Percentiles rank a stretch among this genome's conserved stretches.
phyloP scores from a whole-genome alignment of 1,139 yeast genomes.

The Scheffersomyces quercinus region DNA sequence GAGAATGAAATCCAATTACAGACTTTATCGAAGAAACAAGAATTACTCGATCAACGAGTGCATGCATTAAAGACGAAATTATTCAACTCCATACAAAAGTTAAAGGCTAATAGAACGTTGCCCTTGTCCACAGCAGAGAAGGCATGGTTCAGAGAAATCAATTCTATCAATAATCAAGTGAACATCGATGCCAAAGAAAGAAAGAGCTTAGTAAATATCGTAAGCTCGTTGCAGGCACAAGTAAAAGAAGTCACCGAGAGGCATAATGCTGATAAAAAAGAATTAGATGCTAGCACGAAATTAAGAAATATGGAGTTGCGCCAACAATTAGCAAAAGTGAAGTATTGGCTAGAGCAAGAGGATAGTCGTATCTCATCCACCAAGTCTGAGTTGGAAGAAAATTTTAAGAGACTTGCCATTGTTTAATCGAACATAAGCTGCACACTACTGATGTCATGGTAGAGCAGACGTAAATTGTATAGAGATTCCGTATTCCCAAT shows the following conservation, averaged over 20 bases:
- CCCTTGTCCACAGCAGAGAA: conserved; percentile 40
- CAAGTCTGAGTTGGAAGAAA: conserved; percentile 14
- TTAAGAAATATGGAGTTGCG: conserved; percentile 19
- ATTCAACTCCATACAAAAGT: conserved; percentile 20
- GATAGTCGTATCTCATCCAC: conserved; percentile 14
- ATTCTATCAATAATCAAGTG: conserved; percentile 19
- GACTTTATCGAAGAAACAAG: conserved; percentile 21
- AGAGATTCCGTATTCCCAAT: no score
- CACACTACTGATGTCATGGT: background rate
- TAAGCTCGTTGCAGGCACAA: conserved; percentile 17
- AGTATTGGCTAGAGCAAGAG: conserved; percentile 21
- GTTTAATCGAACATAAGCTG: no score
- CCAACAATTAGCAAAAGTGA: conserved; percentile 17
- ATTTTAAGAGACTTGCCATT: background rate
- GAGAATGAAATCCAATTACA: conserved; percentile 15
- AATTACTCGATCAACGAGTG: conserved; percentile 20
- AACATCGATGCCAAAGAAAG: conserved; percentile 7
- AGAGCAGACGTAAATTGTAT: no score
- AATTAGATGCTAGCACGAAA: conserved; percentile 1
- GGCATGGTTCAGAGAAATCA: conserved; percentile 40
- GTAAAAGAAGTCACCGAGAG: conserved; percentile 10
- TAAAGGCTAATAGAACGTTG: conserved; percentile 20
- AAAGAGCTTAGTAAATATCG: conserved; percentile 9
- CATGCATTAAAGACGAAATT: conserved; percentile 23
- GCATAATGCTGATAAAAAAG: background rate